Evolutionary conservation across 1,284 basidiomycete species (phyloP), one percentile per base, ranked within the genome.

Genomic region (Hemileia vastatrix): DNA sequence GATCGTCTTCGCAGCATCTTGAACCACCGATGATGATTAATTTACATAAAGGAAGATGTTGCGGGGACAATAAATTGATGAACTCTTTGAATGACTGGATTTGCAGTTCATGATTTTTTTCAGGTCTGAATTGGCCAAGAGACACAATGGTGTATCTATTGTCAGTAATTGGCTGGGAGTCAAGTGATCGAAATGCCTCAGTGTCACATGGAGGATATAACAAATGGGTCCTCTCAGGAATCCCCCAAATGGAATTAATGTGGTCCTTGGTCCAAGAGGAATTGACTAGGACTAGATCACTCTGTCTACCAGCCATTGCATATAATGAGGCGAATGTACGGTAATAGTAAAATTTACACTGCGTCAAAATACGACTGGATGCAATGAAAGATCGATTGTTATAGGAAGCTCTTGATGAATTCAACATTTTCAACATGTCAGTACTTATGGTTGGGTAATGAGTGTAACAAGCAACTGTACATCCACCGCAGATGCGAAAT

Each of bases 391-490:
- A 80, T 2, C 79, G 79, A 69, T 92, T 91, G 31, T 88, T 89
- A 67, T 88, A 83, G 48, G 84, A 83, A 1, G 77, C 76, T 56
- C 79, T 77, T 9, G 85, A 80, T 2, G 80, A 79, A 55, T 80
- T 78, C n/a, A 97, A 90, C 15, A 94, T 84, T 47, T 81, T 79
- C 21, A 98, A 81, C 95, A 98, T 98, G 68, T 93, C 86, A 1
- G 87, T 88, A 73, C 89, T 90, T 72, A 98, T 94, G 5, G 90
- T 94, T 0, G 94, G 94, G 72, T 96, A 99, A 77, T 99, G 95
- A 3, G 92, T 85, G 72, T 98, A 98, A 23, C 90, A 86, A 1
- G 88, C 92, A 13, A 94, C 81, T 0, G 88, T 85, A 9, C 76
- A 67, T 19, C 55, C 18, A 1, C 60, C 53, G 4, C 94, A 75